Base-by-base conservation (phyloP, 371 early-diverging fungal genomes). In the Rhizopus sp. region DNA sequence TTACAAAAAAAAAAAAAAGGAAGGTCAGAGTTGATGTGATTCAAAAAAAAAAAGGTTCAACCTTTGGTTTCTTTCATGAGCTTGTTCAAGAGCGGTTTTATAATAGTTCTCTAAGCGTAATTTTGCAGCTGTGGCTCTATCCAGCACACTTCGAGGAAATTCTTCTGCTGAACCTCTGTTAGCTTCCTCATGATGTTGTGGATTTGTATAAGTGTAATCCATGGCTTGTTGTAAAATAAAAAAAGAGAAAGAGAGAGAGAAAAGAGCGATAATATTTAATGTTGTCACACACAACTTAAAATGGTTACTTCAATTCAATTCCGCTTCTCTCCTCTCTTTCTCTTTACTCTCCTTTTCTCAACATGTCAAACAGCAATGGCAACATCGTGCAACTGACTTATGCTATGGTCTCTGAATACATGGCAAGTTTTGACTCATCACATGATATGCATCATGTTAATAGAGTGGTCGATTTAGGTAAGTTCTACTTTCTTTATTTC, bases 41-140 rank as follows among this genome's bases (percentile, higher is more conserved):
- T 50, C 6, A 16, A 12, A 32, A 48, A 9, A 23, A 41, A 37
- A 29, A 37, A n/a, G n/a, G 6, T 12, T 8, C 50, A 78, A 88
- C 88, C 95, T 82, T 60, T 87, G 84, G 59, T 92, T 92, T 53
- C 96, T 73, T 57, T 97, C 98, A 67, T 88, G 88, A 58, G 93
- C 92, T 64, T 95, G 95, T 23, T 88, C 84, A 56, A 96, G 81
- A 17, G 89, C 78, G 16, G 84, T 80, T 65, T 92, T 92, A 75
- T 98, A 98, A 63, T 91, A 93, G 66, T 89, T 80, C 63, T 96
- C 93, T 29, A 97, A 78, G 50, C 91, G 89, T 41, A 90, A 77
- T 73, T 93, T 95, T 30, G 95, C 94, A 10, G 88, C 86, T 0
- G 93, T 84, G 3, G 94, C 89, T 62, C 92, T 83, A 48, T 97